A percentile compares a stretch with the other conserved stretches of the same genome.
Evolutionary conservation across 352 stramenopile genomes (phyloP).

Genomic region (Pythium phragmitis): DNA sequence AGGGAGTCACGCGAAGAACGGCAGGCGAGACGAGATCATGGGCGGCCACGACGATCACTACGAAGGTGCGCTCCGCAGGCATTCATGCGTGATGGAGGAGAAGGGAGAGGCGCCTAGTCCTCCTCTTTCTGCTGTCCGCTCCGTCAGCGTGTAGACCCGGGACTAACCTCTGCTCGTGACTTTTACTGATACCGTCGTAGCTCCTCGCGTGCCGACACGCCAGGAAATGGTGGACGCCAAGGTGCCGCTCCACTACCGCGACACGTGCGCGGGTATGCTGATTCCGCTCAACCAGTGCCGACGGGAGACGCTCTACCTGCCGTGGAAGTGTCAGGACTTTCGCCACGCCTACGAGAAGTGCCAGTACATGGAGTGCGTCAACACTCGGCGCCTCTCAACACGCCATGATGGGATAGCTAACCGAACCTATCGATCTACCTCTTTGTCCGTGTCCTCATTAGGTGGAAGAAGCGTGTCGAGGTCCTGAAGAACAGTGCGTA

Average conservation of each 20-base stretch:
- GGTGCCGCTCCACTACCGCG: conserved; percentile 93
- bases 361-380: conserved; percentile 91
- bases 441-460: conserved; percentile 12
- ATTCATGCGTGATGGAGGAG: neutral
- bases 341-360: conserved; percentile 99
- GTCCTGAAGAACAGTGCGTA: conserved; percentile 79
- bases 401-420: neutral
- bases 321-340: conserved; percentile 96
- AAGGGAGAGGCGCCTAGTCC: neutral
- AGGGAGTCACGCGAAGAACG: conserved; percentile 12
- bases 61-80: conserved; percentile 42
- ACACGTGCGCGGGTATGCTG: conserved; percentile 94
- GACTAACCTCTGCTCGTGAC: neutral
- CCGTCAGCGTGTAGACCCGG: neutral
- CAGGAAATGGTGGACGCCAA: conserved; percentile 94
- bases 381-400: neutral
- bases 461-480: conserved; percentile 83
- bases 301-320: conserved; percentile 92
- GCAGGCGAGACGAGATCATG: conserved; percentile 41
- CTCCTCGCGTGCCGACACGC: conserved; percentile 70
- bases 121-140: neutral
- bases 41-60: conserved; percentile 63
- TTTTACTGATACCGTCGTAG: conserved; percentile 27
- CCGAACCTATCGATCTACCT: neutral
- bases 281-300: conserved; percentile 96